Percentiles rank a stretch among this genome's conserved stretches.
These are phyloP conservation scores for Boletellus ananas DNA, from an alignment of 768 basidiomycete genomes.

Conservation along the genomic window DNA sequence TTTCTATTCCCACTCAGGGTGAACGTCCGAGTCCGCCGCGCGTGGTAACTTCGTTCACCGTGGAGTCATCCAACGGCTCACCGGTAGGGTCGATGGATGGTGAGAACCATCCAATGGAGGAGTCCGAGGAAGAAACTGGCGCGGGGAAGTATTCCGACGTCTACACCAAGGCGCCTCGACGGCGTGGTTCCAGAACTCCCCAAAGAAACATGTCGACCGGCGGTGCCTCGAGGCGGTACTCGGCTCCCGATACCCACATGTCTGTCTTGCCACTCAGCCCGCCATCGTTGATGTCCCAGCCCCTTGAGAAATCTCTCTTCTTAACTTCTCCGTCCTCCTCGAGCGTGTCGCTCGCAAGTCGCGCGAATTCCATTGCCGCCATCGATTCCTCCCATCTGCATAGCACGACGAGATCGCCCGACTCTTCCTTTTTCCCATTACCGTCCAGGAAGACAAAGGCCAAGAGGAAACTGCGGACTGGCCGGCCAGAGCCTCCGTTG, in stretches of 20 bases:
- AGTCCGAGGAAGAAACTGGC: neutral
- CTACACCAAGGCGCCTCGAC: constrained; percentile 18
- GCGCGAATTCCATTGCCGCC: neutral
- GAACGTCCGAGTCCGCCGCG: neutral
- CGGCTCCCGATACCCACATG: constrained; percentile 28
- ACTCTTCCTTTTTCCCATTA: constrained; percentile 16
- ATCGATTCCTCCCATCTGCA: neutral
- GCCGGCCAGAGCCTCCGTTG: constrained; percentile 11
- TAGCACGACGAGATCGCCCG: constrained; percentile 3
- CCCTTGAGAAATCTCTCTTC: constrained; percentile 52
- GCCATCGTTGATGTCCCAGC: constrained; percentile 51
- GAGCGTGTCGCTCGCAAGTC: constrained; percentile 13
- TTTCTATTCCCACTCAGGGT: neutral
- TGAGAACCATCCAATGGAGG: neutral
- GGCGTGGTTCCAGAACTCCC: constrained; percentile 7
- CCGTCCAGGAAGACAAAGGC: constrained; percentile 12
- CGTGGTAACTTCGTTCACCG: constrained; percentile 10
- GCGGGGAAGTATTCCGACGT: constrained; percentile 5
- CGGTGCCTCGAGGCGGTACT: constrained; percentile 8
- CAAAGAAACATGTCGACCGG: neutral
- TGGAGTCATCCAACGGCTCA: neutral
- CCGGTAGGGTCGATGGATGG: neutral
- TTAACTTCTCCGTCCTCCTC: constrained; percentile 37
- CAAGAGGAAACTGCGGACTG: constrained; percentile 4
- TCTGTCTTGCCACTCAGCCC: constrained; percentile 54